Evolutionary conservation across 2,329 filamentous ascomycete species (phyloP).

Genomic region (Arthrobotrys musiformis): DNA sequence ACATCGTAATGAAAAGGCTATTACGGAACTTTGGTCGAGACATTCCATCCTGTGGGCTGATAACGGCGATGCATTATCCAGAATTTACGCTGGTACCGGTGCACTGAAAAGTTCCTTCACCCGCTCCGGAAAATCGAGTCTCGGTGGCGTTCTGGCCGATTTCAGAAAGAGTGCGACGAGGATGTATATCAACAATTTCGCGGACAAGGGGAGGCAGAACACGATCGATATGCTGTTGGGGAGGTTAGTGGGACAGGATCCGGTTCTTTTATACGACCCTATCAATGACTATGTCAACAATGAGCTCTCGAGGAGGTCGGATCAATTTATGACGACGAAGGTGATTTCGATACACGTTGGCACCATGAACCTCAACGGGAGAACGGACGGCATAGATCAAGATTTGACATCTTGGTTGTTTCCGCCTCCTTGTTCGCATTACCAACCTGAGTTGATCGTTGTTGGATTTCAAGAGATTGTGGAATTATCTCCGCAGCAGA

Average conservation of each 20-base stretch:
- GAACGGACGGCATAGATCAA: constrained; percentile 78
- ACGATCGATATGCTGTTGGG: constrained; percentile 89
- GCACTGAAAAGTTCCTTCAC: constrained; percentile 96
- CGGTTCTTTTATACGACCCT: constrained; percentile 65
- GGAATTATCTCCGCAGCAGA: constrained; percentile 95
- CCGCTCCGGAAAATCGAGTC: constrained; percentile 91
- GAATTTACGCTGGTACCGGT: constrained; percentile 95
- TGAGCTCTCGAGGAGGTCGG: constrained; percentile 73
- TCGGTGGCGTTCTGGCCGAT: constrained; percentile 93
- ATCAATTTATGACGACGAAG: constrained; percentile 39
- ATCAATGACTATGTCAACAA: constrained; percentile 88
- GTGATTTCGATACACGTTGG: constrained; percentile 76
- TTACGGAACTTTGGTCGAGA: constrained; percentile 86
- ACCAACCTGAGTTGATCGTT: constrained; percentile 84
- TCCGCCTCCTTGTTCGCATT: constrained; percentile 70
- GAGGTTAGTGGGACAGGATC: constrained; percentile 44
- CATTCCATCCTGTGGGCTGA: constrained; percentile 97
- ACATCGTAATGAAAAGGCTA: constrained; percentile 76
- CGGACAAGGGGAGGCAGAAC: constrained; percentile 89
- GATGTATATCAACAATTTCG: constrained; percentile 97
- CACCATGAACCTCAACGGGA: constrained; percentile 95
- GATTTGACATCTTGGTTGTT: constrained; percentile 90
- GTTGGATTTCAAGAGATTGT: constrained; percentile 98
- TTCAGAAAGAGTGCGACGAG: constrained; percentile 92
- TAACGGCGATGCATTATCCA: constrained; percentile 91